Conservation (phyloP, 1,284 basidiomycete species). For the Puccinia triticina region DNA sequence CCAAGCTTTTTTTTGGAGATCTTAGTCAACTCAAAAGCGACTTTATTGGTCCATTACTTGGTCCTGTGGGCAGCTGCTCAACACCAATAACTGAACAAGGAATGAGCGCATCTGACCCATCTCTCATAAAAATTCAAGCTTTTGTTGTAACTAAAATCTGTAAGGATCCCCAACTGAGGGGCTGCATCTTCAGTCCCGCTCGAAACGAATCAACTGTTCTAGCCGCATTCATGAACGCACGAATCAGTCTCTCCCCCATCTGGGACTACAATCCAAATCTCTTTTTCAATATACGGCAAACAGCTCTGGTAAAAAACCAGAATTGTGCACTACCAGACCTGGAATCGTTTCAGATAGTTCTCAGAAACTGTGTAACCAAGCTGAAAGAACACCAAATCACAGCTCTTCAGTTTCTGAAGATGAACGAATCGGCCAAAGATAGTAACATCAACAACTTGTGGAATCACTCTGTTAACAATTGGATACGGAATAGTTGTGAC, state of each 20-base stretch:
- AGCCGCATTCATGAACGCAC: not conserved
- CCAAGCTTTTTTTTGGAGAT: no score
- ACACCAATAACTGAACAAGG: not conserved
- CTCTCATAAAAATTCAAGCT: constrained; percentile 4
- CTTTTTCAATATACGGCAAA: not conserved
- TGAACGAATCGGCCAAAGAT: not conserved
- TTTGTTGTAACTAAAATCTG: no score
- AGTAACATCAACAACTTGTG: not conserved
- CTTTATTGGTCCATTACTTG: no score
- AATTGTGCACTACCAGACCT: not conserved
- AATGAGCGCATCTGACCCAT: not conserved
- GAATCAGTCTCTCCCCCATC: not conserved
- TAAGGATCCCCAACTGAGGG: no score
- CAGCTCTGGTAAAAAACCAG: no score
- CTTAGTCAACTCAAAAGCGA: no score
- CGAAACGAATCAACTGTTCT: not conserved
- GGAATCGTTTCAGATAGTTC: not conserved
- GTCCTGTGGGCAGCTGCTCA: no score
- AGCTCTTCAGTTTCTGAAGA: not conserved
- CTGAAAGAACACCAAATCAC: not conserved
- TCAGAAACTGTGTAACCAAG: not conserved
- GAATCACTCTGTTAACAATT: not conserved
- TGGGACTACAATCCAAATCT: constrained; percentile 4
- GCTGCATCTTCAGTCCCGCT: not conserved
- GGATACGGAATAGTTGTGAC: not conserved